Conservation (phyloP, 331 rosid species). For the Cucumis variabilis region DNA sequence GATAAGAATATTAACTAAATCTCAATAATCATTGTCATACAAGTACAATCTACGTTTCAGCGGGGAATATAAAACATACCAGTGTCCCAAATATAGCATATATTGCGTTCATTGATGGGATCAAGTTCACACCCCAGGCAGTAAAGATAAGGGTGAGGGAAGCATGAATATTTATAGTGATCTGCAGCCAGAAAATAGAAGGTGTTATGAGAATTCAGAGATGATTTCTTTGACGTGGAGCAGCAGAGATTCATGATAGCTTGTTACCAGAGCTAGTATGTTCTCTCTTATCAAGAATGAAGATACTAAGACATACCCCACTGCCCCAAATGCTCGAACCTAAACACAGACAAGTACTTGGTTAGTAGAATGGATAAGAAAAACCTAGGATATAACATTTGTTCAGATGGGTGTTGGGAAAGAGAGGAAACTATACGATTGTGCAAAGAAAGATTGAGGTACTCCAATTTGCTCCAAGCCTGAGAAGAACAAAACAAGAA, state of each 20-base stretch:
- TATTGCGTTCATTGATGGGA: constrained; percentile 84
- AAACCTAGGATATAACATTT: constrained; percentile 22
- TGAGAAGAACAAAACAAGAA: constrained; percentile 46
- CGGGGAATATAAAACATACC: constrained; percentile 49
- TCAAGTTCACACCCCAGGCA: constrained; percentile 66
- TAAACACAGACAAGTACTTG: constrained; percentile 39
- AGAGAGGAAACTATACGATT: constrained; percentile 69
- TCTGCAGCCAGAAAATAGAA: constrained; percentile 57
- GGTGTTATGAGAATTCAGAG: neutral
- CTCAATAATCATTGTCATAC: neutral
- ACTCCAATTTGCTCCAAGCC: constrained; percentile 83
- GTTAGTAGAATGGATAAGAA: constrained; percentile 16
- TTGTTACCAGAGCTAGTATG: constrained; percentile 84
- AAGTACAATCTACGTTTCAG: neutral
- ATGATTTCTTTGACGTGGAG: constrained; percentile 10
- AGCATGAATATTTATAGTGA: constrained; percentile 95
- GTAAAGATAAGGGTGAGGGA: constrained; percentile 82
- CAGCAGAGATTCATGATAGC: neutral
- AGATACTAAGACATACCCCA: constrained; percentile 79
- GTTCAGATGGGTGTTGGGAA: constrained; percentile 29
- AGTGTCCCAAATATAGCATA: constrained; percentile 70
- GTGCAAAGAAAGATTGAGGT: constrained; percentile 81
- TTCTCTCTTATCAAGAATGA: constrained; percentile 96
- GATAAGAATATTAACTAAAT: neutral
- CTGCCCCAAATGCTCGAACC: constrained; percentile 89